Conservation (phyloP, 164 flowering plant species). For the Umbilicus rupestris region DNA sequence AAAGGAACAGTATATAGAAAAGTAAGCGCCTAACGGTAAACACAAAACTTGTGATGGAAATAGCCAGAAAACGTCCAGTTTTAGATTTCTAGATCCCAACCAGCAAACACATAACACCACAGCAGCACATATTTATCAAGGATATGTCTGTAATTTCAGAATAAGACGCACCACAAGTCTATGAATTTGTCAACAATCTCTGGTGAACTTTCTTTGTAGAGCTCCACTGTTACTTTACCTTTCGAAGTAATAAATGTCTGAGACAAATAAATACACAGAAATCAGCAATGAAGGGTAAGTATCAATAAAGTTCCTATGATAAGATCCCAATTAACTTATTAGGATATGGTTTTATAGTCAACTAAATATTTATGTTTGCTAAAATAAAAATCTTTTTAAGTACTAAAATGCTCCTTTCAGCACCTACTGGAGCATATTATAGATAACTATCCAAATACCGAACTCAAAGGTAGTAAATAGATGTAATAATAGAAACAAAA, state of each 20-base stretch:
- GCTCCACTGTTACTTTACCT: slow-evolving; percentile 67
- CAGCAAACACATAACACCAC: not conserved
- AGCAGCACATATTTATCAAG: not conserved
- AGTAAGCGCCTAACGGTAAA: not conserved
- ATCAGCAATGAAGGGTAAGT: not conserved
- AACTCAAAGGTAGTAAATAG: not conserved
- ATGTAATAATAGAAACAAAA: slow-evolving; percentile 3
- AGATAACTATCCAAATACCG: not conserved
- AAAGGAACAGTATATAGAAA: no score
- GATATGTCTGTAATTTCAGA: not conserved
- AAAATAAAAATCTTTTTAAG: no score
- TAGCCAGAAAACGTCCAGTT: not conserved
- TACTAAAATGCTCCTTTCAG: no score
- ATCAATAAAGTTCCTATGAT: not conserved
- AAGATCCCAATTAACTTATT: not conserved
- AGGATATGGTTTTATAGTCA: not conserved
- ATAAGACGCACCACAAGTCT: slow-evolving; percentile 50
- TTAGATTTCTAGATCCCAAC: not conserved
- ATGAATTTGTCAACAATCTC: slow-evolving; percentile 70
- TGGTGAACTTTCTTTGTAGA: slow-evolving; percentile 79
- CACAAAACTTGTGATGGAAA: not conserved
- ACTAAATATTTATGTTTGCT: no score
- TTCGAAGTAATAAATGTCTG: slow-evolving; percentile 68
- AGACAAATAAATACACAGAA: slow-evolving; percentile 1
- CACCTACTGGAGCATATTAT: not conserved